A percentile compares a stretch with the other conserved stretches of the same genome.
These are phyloP conservation scores for Lodderomyces margitis DNA, from an alignment of 1,139 yeast genomes.

Conservation along the genomic window DNA sequence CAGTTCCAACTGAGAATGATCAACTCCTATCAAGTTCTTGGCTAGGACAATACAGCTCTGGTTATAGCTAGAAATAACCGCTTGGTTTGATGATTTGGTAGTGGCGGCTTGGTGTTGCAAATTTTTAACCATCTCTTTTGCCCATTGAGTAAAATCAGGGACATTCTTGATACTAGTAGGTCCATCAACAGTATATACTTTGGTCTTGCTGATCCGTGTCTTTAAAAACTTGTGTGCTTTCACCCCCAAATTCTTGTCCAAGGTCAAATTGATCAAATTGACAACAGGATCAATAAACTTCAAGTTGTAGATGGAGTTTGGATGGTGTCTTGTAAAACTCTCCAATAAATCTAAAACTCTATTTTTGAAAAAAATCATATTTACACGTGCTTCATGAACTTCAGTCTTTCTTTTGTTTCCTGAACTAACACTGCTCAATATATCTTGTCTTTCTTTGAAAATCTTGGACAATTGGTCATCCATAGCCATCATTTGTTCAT, in stretches of 20 bases:
- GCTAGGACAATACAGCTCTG: conserved; percentile 62
- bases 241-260: conserved; percentile 66
- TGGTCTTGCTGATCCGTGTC: conserved; percentile 57
- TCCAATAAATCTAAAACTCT: conserved; percentile 78
- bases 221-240: conserved; percentile 75
- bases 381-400: conserved; percentile 72
- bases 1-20: conserved; percentile 27
- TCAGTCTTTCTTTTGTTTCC: conserved; percentile 72
- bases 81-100: conserved; percentile 43
- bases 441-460: conserved; percentile 75
- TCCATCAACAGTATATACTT: conserved; percentile 19
- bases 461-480: conserved; percentile 83
- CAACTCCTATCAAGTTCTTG: conserved; percentile 48
- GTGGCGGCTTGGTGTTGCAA: conserved; percentile 43
- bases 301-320: conserved; percentile 42
- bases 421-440: conserved; percentile 46
- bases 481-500: conserved; percentile 95
- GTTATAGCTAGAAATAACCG: conserved; percentile 55
- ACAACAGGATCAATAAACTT: conserved; percentile 59
- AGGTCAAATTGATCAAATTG: conserved; percentile 58
- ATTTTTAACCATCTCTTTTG: conserved; percentile 27
- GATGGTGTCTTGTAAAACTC: conserved; percentile 49
- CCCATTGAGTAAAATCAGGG: conserved; percentile 16
- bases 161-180: conserved; percentile 17
- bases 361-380: conserved; percentile 75